Evolutionary conservation across 306 rosid species (phyloP), one percentile per base, ranked within the genome.

Genomic region (Casuarina glauca): DNA sequence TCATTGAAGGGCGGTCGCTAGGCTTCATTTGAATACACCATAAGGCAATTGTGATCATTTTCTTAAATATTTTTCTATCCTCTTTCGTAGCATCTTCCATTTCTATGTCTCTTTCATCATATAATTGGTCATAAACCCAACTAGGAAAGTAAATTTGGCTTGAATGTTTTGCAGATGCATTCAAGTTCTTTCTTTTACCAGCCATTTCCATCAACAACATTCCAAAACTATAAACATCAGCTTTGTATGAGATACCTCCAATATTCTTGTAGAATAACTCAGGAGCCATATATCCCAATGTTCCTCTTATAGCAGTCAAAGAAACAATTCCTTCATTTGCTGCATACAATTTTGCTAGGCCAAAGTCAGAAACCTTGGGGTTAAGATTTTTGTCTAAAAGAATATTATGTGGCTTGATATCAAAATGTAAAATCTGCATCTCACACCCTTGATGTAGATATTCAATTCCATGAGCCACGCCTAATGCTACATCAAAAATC

Each of bases 11-110:
- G 38, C 88, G 78, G 20, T 82, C 74, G 0, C 2, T 11, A 0
- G 91, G 85, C 35, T 73, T 82, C 61, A 84, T 26, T 2, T 87
- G 79, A 70, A 82, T 84, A 69, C 90, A 82, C 83, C 86, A 87
- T 36, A 85, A 52, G 0, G 82, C 83, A 0, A 83, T 80, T 4
- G 76, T 46, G 9, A 83, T 6, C 84, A 88, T 79, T 50, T 83
- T 77, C 49, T 67, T 80, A 19, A 3, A 66, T 3, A 61, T 3
- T 32, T 74, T 16, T 19, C 43, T 71, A 0, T 83, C 87, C 0
- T 74, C 13, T 7, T 64, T 52, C 0, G 67, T 19, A 0, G 10
- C 79, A 70, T 66, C 74, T 57, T 50, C 75, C 5, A 83, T 49
- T 8, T 77, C 53, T 20, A 64, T 52, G 48, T 69, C 55, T 0